phyloP scores from a whole-genome alignment of 148 eudicot species.

The Vaccinium darrowii region DNA sequence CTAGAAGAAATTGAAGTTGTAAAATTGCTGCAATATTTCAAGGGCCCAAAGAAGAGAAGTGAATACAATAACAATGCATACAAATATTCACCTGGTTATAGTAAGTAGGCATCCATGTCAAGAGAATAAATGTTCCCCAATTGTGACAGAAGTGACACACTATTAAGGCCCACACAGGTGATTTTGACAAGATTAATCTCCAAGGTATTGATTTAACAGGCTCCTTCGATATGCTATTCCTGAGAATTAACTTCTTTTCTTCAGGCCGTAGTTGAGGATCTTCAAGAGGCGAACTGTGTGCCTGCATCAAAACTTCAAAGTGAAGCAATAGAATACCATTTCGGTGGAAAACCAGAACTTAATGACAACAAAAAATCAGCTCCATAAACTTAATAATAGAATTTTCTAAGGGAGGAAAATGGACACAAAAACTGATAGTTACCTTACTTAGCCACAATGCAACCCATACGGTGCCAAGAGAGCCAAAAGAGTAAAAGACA shows the following conservation, averaged over 20 bases:
- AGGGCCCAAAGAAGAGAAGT: conserved; percentile 9
- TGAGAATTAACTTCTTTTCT: conserved; percentile 76
- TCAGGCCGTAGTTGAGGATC: conserved; percentile 71
- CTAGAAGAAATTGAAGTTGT: not conserved
- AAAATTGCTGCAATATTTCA: not conserved
- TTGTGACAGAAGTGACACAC: conserved; percentile 96
- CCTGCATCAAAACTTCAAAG: conserved; percentile 37
- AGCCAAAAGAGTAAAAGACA: conserved; percentile 92
- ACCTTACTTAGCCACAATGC: conserved; percentile 82
- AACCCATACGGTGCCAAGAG: conserved; percentile 92
- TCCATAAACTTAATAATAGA: not conserved
- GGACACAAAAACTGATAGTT: conserved; percentile 5
- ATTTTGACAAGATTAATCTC: conserved; percentile 72
- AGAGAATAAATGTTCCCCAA: conserved; percentile 95
- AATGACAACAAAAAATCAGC: conserved; percentile 3
- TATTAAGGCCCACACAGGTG: conserved; percentile 96
- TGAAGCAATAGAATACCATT: not conserved
- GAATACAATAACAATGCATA: not conserved
- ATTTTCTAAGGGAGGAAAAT: conserved; percentile 7
- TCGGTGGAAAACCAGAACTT: not conserved
- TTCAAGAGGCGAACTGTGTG: conserved; percentile 84
- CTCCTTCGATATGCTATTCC: conserved; percentile 52
- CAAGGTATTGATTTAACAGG: conserved; percentile 84
- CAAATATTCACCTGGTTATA: conserved; percentile 67
- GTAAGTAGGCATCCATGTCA: conserved; percentile 99